Base-by-base conservation (phyloP, 352 stramenopile genomes). In the Pythium biforme region DNA sequence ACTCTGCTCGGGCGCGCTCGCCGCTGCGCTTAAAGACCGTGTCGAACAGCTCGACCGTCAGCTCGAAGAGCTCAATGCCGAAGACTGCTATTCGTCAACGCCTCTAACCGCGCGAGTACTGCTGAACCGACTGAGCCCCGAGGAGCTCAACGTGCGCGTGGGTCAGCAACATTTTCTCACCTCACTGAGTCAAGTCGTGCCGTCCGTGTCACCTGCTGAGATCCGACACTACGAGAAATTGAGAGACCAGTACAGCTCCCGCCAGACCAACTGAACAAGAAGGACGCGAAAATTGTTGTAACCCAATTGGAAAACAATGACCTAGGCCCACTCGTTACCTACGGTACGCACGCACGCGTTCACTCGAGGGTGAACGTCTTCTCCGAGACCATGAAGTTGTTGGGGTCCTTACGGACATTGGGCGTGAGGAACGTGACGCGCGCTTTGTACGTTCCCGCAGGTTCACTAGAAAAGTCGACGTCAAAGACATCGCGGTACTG, bases 171-270 rank as follows among this genome's bases (percentile, higher is more conserved):
- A 95, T 55, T 92, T 95, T 45, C 49, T 82, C 26, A 64, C 59
- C 8, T 78, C 84, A 17, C 62, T 93, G 20, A 68, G 68, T 26
- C 71, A 82, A 29, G 76, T 96, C 2, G 74, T 88, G 57, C 88
- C 89, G 57, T 97, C 89, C 0, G 89, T 97, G 25, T 95, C 88
- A 9, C 70, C 80, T 3, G 83, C 86, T 9, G 89, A 97, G 69
- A 78, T 96, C 41, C 62, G 70, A 40, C 89, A 96, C 62, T 97
- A 96, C 68, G 89, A 97, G 60, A 83, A 81, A 25, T 75, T 97
- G 33, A 88, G 88, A 49, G 65, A 83, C 47, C 83, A 97, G 75
- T 97, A 93, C 71, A 95, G 79, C 59, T 91, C 79, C 9, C 81
- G 72, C 22, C 71, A 88, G 72, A 40, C 45, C 3, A 53, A 27